Conservation (phyloP, 495 filamentous ascomycete species). For the Aspergillus baeticus region DNA sequence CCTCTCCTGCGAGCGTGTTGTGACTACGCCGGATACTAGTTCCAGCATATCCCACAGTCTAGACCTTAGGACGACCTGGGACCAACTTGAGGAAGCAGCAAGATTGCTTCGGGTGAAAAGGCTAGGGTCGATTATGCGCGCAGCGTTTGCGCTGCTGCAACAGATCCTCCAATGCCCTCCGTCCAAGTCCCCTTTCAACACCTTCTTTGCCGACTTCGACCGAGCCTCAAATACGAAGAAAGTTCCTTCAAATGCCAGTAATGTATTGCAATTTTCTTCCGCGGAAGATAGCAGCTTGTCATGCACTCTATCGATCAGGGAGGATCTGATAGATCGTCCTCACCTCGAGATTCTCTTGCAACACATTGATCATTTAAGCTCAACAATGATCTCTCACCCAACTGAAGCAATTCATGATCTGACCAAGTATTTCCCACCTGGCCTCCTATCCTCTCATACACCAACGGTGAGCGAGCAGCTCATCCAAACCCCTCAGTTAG, state of each 20-base stretch:
- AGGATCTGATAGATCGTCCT: no score
- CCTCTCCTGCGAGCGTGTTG: conserved; percentile 62
- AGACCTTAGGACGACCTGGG: not conserved
- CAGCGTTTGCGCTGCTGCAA: conserved; percentile 4
- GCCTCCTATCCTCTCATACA: not conserved
- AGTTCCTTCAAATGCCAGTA: no score
- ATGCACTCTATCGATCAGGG: no score
- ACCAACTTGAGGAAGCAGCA: not conserved
- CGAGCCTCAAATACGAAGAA: no score
- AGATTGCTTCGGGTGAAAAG: not conserved
- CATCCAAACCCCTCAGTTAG: not conserved
- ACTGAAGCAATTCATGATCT: not conserved
- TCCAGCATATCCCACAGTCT: not conserved
- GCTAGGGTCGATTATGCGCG: conserved; percentile 1
- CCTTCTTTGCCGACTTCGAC: not conserved
- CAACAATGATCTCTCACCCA: not conserved
- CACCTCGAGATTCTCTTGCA: not conserved
- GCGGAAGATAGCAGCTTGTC: no score
- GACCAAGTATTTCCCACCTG: not conserved
- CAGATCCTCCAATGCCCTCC: not conserved
- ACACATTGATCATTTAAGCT: not conserved
- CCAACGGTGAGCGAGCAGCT: not conserved
- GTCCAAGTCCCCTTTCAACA: not conserved
- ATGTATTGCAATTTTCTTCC: no score
- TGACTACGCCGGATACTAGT: conserved; percentile 38